These are phyloP conservation scores for Trypanosoma rangeli DNA, from an alignment of 208 protist genomes.

Conservation along the genomic window DNA sequence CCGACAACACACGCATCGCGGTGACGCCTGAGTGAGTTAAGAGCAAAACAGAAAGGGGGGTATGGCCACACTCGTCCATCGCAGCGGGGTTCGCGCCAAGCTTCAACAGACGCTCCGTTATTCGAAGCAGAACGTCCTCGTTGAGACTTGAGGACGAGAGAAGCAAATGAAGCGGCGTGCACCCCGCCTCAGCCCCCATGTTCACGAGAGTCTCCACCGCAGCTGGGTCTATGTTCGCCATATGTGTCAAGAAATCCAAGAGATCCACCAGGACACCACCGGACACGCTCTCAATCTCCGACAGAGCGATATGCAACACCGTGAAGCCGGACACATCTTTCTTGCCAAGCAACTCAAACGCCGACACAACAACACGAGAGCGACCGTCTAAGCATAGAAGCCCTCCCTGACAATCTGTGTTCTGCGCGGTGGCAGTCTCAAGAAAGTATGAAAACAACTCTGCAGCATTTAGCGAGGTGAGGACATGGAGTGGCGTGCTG, in stretches of 20 bases:
- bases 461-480: constrained; percentile 43
- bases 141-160: constrained; percentile 33
- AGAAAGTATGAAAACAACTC: constrained; percentile 33
- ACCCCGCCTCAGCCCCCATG: constrained; percentile 13
- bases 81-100: constrained; percentile 17
- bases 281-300: constrained; percentile 35
- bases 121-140: constrained; percentile 31
- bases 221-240: neutral
- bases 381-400: constrained; percentile 6
- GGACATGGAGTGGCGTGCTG: constrained; percentile 56
- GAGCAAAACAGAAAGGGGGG: constrained; percentile 11
- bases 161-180: constrained; percentile 41
- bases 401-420: constrained; percentile 1
- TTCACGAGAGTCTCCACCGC: constrained; percentile 27
- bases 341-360: constrained; percentile 30
- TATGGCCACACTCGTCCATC: constrained; percentile 18
- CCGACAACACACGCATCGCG: neutral
- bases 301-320: constrained; percentile 38
- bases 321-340: constrained; percentile 28
- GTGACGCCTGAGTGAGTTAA: constrained; percentile 7
- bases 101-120: constrained; percentile 32
- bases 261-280: constrained; percentile 31
- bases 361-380: constrained; percentile 26
- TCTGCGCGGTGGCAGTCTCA: constrained; percentile 12
- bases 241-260: constrained; percentile 32